Percentiles rank a stretch among this genome's conserved stretches.
Evolutionary conservation across 2,329 filamentous ascomycete species (phyloP).

Genomic region (Aspergillus melleus): DNA sequence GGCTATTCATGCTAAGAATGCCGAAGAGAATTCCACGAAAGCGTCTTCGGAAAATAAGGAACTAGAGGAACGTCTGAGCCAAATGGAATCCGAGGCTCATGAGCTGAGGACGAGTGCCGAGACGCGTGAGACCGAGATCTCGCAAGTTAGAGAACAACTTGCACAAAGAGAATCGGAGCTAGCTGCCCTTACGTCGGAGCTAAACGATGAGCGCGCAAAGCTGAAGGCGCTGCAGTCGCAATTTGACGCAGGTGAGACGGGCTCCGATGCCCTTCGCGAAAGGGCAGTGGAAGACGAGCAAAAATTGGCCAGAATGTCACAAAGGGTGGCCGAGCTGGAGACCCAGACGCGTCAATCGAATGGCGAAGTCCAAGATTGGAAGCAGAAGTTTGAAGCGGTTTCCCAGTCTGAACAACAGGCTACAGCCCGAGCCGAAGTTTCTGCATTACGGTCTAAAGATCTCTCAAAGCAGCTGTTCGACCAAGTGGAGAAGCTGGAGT

Average conservation of each 20-base stretch:
- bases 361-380: constrained; percentile 69
- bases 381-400: constrained; percentile 54
- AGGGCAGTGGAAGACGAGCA: constrained; percentile 74
- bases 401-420: constrained; percentile 34
- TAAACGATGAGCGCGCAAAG: constrained; percentile 68
- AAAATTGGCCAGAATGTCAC: constrained; percentile 65
- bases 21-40: constrained; percentile 61
- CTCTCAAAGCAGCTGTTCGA: constrained; percentile 79
- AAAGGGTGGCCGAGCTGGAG: constrained; percentile 72
- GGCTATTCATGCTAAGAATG: constrained; percentile 59
- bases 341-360: constrained; percentile 75
- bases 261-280: constrained; percentile 74
- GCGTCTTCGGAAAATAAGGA: constrained; percentile 65
- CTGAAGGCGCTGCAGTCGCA: constrained; percentile 67
- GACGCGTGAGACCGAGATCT: constrained; percentile 52
- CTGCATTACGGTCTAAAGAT: constrained; percentile 74
- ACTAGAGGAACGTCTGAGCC: constrained; percentile 55
- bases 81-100: constrained; percentile 60
- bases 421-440: constrained; percentile 63
- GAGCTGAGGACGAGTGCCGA: constrained; percentile 55
- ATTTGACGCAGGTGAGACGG: constrained; percentile 79
- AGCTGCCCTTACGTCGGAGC: constrained; percentile 49
- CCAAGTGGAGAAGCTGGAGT: constrained; percentile 79
- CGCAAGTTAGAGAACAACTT: constrained; percentile 57
- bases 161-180: constrained; percentile 50